These are phyloP conservation scores for Globomyces sp. DNA, from an alignment of 371 early-diverging fungal genomes.

Conservation along the genomic window DNA sequence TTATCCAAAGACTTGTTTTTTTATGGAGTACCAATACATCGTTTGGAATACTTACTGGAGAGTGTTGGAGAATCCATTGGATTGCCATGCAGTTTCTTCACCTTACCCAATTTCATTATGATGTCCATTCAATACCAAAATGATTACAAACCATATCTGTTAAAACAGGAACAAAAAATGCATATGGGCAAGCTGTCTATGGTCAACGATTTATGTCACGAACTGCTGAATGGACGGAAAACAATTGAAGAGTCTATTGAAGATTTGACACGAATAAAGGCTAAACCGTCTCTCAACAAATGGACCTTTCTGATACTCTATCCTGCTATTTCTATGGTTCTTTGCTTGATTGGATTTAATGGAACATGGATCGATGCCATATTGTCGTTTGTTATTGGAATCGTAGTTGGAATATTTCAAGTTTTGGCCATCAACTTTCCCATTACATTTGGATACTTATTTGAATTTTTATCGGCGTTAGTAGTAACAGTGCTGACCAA, in stretches of 20 bases:
- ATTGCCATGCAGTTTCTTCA: slow-evolving; percentile 49
- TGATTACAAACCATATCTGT: slow-evolving; percentile 31
- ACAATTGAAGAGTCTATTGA: slow-evolving; percentile 56
- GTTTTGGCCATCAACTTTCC: slow-evolving; percentile 23
- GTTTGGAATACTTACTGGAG: slow-evolving; percentile 67
- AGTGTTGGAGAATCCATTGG: slow-evolving; percentile 56
- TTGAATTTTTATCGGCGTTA: slow-evolving; percentile 36
- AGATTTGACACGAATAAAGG: slow-evolving; percentile 56
- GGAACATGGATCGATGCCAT: slow-evolving; percentile 33
- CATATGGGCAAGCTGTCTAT: slow-evolving; percentile 44
- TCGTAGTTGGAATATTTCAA: slow-evolving; percentile 29
- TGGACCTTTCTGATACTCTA: slow-evolving; percentile 56
- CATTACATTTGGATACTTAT: slow-evolving; percentile 27
- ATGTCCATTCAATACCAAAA: slow-evolving; percentile 36
- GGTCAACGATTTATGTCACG: slow-evolving; percentile 42
- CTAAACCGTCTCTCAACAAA: slow-evolving; percentile 49
- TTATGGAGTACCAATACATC: slow-evolving; percentile 75
- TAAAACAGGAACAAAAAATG: slow-evolving; percentile 35
- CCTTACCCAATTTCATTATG: slow-evolving; percentile 24
- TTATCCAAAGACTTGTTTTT: slow-evolving; percentile 66
- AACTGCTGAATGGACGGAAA: slow-evolving; percentile 31
- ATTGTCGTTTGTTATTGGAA: slow-evolving; percentile 29
- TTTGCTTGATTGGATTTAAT: slow-evolving; percentile 33
- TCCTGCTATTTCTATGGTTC: slow-evolving; percentile 33
- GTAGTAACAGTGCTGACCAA: slow-evolving; percentile 27